phyloP scores from a whole-genome alignment of 768 basidiomycete species.

The Tricholoma matsutake region DNA sequence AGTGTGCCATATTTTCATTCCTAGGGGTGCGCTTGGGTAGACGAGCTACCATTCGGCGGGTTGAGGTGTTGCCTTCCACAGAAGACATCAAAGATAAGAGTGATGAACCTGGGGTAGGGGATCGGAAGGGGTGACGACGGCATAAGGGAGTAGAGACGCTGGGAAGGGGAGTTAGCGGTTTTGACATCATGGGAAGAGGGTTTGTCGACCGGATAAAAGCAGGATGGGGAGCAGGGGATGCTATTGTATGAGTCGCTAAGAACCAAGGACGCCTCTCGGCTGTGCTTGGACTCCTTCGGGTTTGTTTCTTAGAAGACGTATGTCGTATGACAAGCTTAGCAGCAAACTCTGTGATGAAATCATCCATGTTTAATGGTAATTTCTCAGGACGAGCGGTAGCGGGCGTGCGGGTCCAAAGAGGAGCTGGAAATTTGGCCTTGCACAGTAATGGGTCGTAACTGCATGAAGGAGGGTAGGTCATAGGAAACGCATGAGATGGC shows the following conservation, averaged over 20 bases:
- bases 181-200: neutral
- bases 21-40: conserved; percentile 7
- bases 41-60: conserved; percentile 3
- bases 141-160: neutral
- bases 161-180: neutral
- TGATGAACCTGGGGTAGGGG: neutral
- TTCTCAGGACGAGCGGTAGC: conserved; percentile 1
- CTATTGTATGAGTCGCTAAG: neutral
- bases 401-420: conserved; percentile 30
- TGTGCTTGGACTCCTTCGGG: neutral
- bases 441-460: conserved; percentile 13
- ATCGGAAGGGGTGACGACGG: neutral
- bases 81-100: neutral
- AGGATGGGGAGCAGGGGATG: conserved; percentile 8
- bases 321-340: conserved; percentile 11
- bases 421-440: conserved; percentile 21
- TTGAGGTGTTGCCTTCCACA: neutral
- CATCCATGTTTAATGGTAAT: neutral
- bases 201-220: conserved; percentile 17
- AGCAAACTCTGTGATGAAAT: conserved; percentile 5
- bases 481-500: conserved; percentile 26
- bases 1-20: neutral
- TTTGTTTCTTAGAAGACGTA: neutral
- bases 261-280: conserved; percentile 2
- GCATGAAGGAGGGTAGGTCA: conserved; percentile 10